Evolutionary conservation across 495 filamentous ascomycete species (phyloP), one percentile per base, ranked within the genome.

Genomic region (Aspergillus panamensis): DNA sequence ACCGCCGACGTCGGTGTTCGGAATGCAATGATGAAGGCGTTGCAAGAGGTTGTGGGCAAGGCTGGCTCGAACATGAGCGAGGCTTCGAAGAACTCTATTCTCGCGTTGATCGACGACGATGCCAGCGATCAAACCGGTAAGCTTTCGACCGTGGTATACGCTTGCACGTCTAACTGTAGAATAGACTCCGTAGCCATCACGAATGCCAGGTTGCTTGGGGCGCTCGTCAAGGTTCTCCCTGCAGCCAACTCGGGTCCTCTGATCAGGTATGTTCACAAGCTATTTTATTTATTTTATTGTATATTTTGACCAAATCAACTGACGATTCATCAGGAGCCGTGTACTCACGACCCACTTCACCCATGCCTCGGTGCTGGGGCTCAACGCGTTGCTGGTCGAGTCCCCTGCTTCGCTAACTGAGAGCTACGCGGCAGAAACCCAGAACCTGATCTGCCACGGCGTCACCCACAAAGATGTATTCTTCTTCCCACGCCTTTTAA

Each of bases 31-130:
- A 82, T 97, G 60, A 96, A 96, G 78, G 94, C 95, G 6, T 76
- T 98, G 42, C 96, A 92, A 66, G 94, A 97, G 67, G 94, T 97
- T 21, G 85, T 97, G 51, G 92, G 91, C 73, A 97, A 96, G 73
- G 92, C 92, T 9, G 94, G 95, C 29, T 75, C 75, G 19, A 97
- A 93, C 69, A 98, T 97, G 94, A 90, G 89, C 62, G 94, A 97
- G 62, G 79, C 82, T 48, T 96, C 93, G 32, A 85, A 91, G 51
- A 80, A 80, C 57, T 84, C 91, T 1, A 88, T 97, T 5, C 78
- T 97, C 6, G 83, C 82, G 12, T 78, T 98, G 30, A 96, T 97
- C 59, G 94, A 97, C 68, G 86, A 85, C 59, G 91, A 94, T 59
- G 74, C 80, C 13, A 88, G 90, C 58, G 87, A 89, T 57, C 77